Evolutionary conservation across 2,329 filamentous ascomycete genomes (phyloP).

Genomic region (Akanthomyces uredinophilus): DNA sequence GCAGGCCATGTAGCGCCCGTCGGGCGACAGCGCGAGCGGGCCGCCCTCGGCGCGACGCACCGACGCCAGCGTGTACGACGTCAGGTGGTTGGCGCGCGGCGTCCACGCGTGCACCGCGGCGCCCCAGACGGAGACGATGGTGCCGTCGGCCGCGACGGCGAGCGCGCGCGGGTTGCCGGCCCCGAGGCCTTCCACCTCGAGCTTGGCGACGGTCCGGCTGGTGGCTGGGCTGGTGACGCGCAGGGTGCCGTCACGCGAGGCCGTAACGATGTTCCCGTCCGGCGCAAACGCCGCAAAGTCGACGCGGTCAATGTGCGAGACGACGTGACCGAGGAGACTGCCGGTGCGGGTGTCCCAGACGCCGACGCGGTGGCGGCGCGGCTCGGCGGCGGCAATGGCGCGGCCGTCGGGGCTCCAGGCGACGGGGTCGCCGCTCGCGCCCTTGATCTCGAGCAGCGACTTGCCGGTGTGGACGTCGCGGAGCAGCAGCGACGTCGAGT

Average conservation of each 20-base stretch:
- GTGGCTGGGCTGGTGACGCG: slow-evolving; percentile 30
- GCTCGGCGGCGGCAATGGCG: slow-evolving; percentile 28
- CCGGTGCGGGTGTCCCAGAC: slow-evolving; percentile 30
- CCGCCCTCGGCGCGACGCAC: slow-evolving; percentile 34
- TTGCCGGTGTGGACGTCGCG: slow-evolving; percentile 29
- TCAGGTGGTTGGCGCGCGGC: slow-evolving; percentile 27
- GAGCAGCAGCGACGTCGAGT: slow-evolving; percentile 27
- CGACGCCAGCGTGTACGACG: slow-evolving; percentile 31
- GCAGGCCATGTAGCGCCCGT: slow-evolving; percentile 33
- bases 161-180: slow-evolving; percentile 28
- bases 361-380: slow-evolving; percentile 23
- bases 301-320: slow-evolving; percentile 32
- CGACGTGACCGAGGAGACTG: slow-evolving; percentile 25
- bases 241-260: slow-evolving; percentile 33
- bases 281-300: slow-evolving; percentile 34
- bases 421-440: slow-evolving; percentile 25
- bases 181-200: slow-evolving; percentile 29
- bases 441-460: slow-evolving; percentile 27
- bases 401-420: slow-evolving; percentile 30
- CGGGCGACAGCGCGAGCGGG: slow-evolving; percentile 35
- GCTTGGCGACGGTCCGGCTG: slow-evolving; percentile 31
- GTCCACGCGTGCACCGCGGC: slow-evolving; percentile 34
- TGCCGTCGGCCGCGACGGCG: slow-evolving; percentile 29
- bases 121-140: slow-evolving; percentile 36
- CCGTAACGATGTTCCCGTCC: slow-evolving; percentile 29